Conservation (phyloP, 164 flowering plant species). For the Chimonanthus salicifolius region DNA sequence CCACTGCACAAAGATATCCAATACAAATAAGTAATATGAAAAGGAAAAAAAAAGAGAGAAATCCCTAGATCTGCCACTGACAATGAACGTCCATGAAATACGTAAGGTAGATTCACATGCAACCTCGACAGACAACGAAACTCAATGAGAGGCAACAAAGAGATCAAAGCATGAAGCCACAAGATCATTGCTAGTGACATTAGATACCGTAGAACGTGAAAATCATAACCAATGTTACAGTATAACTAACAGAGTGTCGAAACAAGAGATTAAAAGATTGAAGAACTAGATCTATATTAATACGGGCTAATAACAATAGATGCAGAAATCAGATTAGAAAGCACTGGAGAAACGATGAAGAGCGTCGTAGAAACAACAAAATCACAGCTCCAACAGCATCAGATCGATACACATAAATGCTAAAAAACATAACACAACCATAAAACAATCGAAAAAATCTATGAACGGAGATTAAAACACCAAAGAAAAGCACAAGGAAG, state of each 20-base stretch:
- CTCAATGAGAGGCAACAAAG: neutral
- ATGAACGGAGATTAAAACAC: neutral
- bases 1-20: neutral
- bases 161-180: neutral
- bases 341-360: no score
- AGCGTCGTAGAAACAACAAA: neutral
- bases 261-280: neutral
- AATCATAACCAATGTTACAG: no score
- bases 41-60: neutral
- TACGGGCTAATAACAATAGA: neutral
- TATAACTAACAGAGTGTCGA: neutral
- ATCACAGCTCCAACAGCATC: neutral
- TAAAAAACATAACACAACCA: no score
- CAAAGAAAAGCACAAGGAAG: neutral
- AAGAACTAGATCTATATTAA: neutral
- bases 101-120: neutral
- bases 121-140: neutral
- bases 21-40: neutral
- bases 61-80: neutral
- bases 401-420: neutral
- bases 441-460: neutral
- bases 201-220: neutral
- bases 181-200: no score
- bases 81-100: neutral
- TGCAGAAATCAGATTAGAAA: no score